Evolutionary conservation across 192 early-diverging fungal genomes (phyloP).

Genomic region (Piromyces sp.): DNA sequence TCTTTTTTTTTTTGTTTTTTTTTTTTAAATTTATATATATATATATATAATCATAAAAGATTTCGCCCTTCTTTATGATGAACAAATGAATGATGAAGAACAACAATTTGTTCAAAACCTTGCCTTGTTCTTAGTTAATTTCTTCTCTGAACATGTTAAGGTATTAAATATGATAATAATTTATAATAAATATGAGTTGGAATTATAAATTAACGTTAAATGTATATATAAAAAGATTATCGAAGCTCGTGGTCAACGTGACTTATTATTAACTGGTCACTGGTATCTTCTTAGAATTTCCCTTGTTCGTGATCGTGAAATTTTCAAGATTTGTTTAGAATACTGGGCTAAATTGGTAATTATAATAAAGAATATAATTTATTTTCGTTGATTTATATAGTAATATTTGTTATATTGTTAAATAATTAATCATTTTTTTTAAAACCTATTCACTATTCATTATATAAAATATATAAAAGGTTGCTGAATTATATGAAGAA

Average conservation of each 20-base stretch:
- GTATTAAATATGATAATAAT: slow-evolving; percentile 14
- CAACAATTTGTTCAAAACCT: slow-evolving; percentile 95
- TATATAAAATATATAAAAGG: too few relatives aligned
- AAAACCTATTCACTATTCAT: too few relatives aligned
- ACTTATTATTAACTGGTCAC: slow-evolving; percentile 47
- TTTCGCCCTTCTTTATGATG: slow-evolving; percentile 56
- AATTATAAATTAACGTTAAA: too few relatives aligned
- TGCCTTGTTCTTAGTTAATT: slow-evolving; percentile 76
- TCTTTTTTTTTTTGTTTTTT: too few relatives aligned
- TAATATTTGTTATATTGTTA: too few relatives aligned
- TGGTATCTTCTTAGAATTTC: slow-evolving; percentile 80
- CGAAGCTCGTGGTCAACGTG: background rate
- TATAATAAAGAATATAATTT: background rate
- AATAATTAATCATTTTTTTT: too few relatives aligned
- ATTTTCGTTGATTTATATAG: too few relatives aligned
- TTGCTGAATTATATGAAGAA: slow-evolving; percentile 80
- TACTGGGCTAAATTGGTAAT: slow-evolving; percentile 86
- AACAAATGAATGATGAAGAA: slow-evolving; percentile 67
- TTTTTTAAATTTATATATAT: background rate
- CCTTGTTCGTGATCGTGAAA: slow-evolving; percentile 81
- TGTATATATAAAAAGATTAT: background rate
- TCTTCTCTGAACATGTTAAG: slow-evolving; percentile 67
- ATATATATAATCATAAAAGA: slow-evolving; percentile 22
- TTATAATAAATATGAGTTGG: background rate
- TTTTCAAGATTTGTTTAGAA: slow-evolving; percentile 95